Evolutionary conservation across 768 basidiomycete genomes (phyloP), one percentile per base, ranked within the genome.

Genomic region (Tylopilus sp.): DNA sequence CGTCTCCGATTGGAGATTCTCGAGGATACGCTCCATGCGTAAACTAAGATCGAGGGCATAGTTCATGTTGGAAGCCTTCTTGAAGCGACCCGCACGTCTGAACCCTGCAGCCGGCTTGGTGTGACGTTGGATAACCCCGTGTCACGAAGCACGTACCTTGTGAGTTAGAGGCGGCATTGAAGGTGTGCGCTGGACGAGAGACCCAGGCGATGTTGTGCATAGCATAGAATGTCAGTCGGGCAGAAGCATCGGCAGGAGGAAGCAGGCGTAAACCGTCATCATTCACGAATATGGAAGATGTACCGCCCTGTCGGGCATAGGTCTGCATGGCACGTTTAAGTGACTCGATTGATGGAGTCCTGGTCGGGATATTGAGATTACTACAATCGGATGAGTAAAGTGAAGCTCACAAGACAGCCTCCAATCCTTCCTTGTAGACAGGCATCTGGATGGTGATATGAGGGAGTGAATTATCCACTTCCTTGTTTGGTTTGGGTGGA

Each of bases 21-120:
- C 68, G 17, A 69, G 64, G 22, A 66, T 55, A 35, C 68, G 61
- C 17, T 68, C 66, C 50, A 64, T 61, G 28, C 73, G 69, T 25
- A 78, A 62, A 5, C 73, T 74, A 2, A 79, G 56, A 35, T 70
- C 73, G 36, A 79, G 72, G 20, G 79, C 90, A 59, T 86, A 92
- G 65, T 95, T 95, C 86, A 95, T 85, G 69, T 95, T 95, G 15
- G 83, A 85, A 1, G 91, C 91, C 70, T 95, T 95, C 76, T 95
- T 95, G 78, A 95, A 95, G 20, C 91, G 79, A 28, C 93, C 92
- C 4, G 86, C 66, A 35, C 73, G 69, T 21, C 57, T 71, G n/a
- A 61, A 68, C 4, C 63, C 66, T 69, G 28, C 8, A 17, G 38
- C 41, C 8, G 12, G n/a, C 12, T 11, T 42, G 31, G 41, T 3